phyloP scores from a whole-genome alignment of 2,329 filamentous ascomycete genomes.

The Monosporascus cannonballus region DNA sequence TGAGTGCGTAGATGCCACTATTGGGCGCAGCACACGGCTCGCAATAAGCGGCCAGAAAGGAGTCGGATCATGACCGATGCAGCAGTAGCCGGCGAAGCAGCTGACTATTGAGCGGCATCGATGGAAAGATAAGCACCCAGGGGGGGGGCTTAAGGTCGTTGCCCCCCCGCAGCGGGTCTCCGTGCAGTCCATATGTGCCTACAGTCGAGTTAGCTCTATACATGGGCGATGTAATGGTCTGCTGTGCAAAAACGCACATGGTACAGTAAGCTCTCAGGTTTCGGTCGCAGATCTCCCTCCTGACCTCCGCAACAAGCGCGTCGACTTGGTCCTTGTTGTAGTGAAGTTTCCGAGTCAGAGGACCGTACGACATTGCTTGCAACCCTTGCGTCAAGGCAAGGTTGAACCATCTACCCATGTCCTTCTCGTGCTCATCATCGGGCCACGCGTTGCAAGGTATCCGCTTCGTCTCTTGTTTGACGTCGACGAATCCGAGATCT shows the following conservation, averaged over 20 bases:
- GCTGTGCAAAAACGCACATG: constrained; percentile 51
- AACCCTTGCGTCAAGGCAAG: constrained; percentile 68
- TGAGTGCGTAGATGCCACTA: too few species aligned
- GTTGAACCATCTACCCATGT: constrained; percentile 79
- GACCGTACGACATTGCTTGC: constrained; percentile 65
- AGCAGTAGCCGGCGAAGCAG: too few species aligned
- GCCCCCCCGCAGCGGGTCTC: constrained; percentile 9
- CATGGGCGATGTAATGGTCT: background rate
- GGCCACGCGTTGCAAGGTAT: constrained; percentile 73
- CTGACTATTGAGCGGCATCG: too few species aligned
- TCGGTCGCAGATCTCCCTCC: constrained; percentile 62
- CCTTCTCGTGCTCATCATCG: constrained; percentile 54
- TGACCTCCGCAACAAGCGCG: constrained; percentile 56
- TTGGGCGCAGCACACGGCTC: too few species aligned
- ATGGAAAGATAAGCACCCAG: too few species aligned
- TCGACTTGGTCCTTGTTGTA: constrained; percentile 59
- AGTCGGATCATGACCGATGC: too few species aligned
- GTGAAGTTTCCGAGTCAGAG: constrained; percentile 59
- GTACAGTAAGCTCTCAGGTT: constrained; percentile 68
- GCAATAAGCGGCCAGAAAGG: too few species aligned
- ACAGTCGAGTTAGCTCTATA: constrained; percentile 10
- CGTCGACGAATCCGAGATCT: constrained; percentile 71
- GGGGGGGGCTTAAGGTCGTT: background rate
- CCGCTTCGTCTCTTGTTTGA: constrained; percentile 62
- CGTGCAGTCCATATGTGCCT: constrained; percentile 23